A percentile compares a stretch with the other conserved stretches of the same genome.
Evolutionary conservation across 1,284 basidiomycete species (phyloP).

Genomic region (Cutaneotrichosporon sp.): DNA sequence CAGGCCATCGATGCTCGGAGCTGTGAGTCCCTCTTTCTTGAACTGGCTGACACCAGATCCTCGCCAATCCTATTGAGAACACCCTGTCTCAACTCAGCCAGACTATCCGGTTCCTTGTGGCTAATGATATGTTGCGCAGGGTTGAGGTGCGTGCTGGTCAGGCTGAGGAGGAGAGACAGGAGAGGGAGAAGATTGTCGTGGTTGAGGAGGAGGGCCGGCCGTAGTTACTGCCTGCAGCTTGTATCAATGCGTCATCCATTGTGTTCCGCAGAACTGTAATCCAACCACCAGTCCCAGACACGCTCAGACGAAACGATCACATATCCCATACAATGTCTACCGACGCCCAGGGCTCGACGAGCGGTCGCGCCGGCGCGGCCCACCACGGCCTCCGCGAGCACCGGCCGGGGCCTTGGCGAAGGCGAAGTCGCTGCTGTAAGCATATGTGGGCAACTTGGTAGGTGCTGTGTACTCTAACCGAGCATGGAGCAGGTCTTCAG

Average conservation of each 20-base stretch:
- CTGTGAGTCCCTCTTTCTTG: conserved; percentile 57
- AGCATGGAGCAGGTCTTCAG: background rate
- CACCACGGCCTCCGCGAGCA: conserved; percentile 18
- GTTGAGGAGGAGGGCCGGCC: conserved; percentile 8
- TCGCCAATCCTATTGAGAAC: conserved; percentile 82
- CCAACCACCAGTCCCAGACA: background rate
- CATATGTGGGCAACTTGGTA: background rate
- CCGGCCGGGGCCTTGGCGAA: conserved; percentile 83
- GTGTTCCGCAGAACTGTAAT: background rate
- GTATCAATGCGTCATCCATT: background rate
- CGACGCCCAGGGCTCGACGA: conserved; percentile 40
- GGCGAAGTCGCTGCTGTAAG: conserved; percentile 71
- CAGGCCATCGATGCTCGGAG: conserved; percentile 68
- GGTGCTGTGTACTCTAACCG: background rate
- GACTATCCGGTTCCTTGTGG: conserved; percentile 85
- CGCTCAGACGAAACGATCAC: background rate
- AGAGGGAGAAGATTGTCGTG: conserved; percentile 34
- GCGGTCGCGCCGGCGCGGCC: conserved; percentile 40
- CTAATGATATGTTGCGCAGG: conserved; percentile 80
- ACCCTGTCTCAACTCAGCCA: conserved; percentile 92
- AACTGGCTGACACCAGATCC: conserved; percentile 36
- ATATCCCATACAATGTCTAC: conserved; percentile 18
- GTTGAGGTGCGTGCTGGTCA: conserved; percentile 82
- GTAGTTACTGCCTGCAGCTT: background rate
- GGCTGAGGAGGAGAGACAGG: conserved; percentile 60